Evolutionary conservation across 306 rosid species (phyloP).

Genomic region (Gastrolobium villosum): DNA sequence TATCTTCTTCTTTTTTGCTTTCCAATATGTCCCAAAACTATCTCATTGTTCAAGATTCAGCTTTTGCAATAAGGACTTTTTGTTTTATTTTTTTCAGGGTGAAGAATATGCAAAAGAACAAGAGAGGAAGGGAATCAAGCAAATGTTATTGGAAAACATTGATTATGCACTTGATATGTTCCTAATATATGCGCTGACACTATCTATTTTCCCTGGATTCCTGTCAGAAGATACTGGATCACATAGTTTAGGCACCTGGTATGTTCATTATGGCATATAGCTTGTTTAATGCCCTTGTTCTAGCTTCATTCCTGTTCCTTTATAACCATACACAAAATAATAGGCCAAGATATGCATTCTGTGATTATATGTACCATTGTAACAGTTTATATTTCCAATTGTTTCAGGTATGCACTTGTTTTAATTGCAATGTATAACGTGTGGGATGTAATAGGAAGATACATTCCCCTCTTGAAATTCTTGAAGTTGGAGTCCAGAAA

Average conservation of each 20-base stretch:
- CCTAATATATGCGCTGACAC: constrained; percentile 68
- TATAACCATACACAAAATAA: constrained; percentile 14
- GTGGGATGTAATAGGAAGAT: constrained; percentile 84
- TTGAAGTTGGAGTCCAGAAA: constrained; percentile 75
- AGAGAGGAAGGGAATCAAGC: constrained; percentile 75
- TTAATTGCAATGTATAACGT: constrained; percentile 83
- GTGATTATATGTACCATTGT: background rate
- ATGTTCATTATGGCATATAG: constrained; percentile 22
- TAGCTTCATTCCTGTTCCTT: constrained; percentile 11
- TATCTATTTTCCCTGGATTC: constrained; percentile 94
- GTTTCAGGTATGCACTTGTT: constrained; percentile 84
- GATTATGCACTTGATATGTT: constrained; percentile 85
- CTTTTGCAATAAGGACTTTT: constrained; percentile 1
- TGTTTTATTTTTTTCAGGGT: constrained; percentile 57
- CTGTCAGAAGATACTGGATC: constrained; percentile 89
- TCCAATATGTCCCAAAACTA: background rate
- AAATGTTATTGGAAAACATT: constrained; percentile 75
- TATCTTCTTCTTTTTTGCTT: background rate
- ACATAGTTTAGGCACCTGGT: constrained; percentile 89
- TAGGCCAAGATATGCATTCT: constrained; percentile 13
- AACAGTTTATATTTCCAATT: constrained; percentile 12
- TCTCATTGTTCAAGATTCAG: background rate
- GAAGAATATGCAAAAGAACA: constrained; percentile 53
- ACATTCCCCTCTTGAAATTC: constrained; percentile 66
- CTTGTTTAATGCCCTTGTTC: background rate